Percentiles rank a stretch among this genome's conserved stretches.
These are phyloP conservation scores for Eucalyptus decipiens DNA, from an alignment of 345 rosid genomes.

Conservation along the genomic window DNA sequence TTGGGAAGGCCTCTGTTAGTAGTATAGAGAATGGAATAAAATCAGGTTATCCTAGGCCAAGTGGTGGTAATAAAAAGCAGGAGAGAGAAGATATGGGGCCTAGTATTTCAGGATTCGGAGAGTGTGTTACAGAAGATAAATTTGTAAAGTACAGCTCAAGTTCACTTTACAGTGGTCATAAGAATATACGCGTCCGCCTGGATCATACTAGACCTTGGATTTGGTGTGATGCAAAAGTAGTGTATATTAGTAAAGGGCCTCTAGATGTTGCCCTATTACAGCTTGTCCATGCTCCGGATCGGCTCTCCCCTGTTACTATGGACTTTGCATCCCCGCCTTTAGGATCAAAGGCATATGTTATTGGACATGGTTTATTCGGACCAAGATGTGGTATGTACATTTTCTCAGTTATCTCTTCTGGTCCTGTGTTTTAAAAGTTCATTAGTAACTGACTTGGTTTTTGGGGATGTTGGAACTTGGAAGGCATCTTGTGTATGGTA, in stretches of 20 bases:
- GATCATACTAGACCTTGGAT: slow-evolving; percentile 59
- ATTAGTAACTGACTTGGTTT: neutral
- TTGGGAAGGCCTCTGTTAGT: slow-evolving; percentile 48
- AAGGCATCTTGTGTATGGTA: neutral
- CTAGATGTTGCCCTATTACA: slow-evolving; percentile 82
- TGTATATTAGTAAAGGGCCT: slow-evolving; percentile 64
- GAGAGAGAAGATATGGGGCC: slow-evolving; percentile 5
- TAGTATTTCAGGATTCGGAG: neutral
- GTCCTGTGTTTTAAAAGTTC: neutral
- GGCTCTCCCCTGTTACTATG: slow-evolving; percentile 39
- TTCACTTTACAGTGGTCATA: slow-evolving; percentile 17
- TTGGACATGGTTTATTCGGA: slow-evolving; percentile 87
- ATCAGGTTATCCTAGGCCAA: neutral
- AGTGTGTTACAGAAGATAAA: neutral
- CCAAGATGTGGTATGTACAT: slow-evolving; percentile 68
- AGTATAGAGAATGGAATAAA: slow-evolving; percentile 15
- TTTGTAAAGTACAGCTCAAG: slow-evolving; percentile 12
- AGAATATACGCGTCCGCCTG: slow-evolving; percentile 58
- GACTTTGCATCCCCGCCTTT: slow-evolving; percentile 37
- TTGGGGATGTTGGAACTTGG: neutral
- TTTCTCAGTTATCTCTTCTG: neutral
- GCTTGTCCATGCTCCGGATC: slow-evolving; percentile 44
- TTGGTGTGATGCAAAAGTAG: slow-evolving; percentile 71
- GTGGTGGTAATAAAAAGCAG: slow-evolving; percentile 7
- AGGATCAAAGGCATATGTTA: slow-evolving; percentile 66